Base-by-base conservation (phyloP, 1,284 basidiomycete species). In the Puccinia horiana region DNA sequence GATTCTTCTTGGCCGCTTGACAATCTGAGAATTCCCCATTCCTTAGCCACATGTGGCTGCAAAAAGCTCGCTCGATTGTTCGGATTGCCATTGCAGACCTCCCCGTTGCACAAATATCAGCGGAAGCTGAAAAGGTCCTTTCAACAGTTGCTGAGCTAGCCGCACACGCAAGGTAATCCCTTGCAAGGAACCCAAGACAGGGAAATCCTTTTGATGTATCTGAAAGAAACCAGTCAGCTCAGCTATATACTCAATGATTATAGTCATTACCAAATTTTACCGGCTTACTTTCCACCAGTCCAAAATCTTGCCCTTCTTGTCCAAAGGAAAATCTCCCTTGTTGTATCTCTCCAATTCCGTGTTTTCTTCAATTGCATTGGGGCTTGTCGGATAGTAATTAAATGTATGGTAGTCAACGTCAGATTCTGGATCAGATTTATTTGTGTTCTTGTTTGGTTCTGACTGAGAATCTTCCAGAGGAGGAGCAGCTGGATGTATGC, bases 81-180 rank as follows among this genome's bases (percentile, higher is more conserved):
- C 44, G 44, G 44, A 47, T 47, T 16, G 44, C 44, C 44, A 47
- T 47, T 47, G 8, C 44, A 47, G 44, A 47, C 44, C 44, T 47
- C 44, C 44, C 44, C 44, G 44, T 47, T 47, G 44, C 44, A 47
- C 44, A 47, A 47, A 47, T 47, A 47, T 47, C 44, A 47, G 67
- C 67, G n/a, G 67, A 29, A 26, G 67, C 67, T 23, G 12, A 70
- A 49, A 70, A 70, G 47, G 67, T 70, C 18, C 29, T 3, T 52
- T 74, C 72, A 1, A 54, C 72, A 49, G 52, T 52, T 26, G 47
- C 72, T 18, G 72, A 74, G 52, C 72, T 74, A 5, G 44, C 72
- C 18, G 42, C 2, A 23, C 44, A 54, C 16, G 47, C 52, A 0
- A 54, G 23, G 23, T 74, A 74, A 47, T 74, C 72, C 42, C 23